These are phyloP conservation scores for Colletotrichum siamense DNA, from an alignment of 2,329 filamentous ascomycete species.

Conservation along the genomic window DNA sequence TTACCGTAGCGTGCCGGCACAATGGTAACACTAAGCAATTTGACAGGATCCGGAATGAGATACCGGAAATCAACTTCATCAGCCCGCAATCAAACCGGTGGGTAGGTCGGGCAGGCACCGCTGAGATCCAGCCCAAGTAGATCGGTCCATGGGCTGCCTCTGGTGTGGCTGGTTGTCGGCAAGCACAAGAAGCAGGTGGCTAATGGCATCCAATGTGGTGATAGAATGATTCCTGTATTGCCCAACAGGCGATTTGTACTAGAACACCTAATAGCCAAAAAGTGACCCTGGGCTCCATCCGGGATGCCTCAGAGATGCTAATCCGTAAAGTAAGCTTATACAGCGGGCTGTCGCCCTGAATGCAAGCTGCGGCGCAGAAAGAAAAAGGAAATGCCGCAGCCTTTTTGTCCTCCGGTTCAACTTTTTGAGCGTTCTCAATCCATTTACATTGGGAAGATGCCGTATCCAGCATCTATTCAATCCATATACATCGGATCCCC, in stretches of 20 bases:
- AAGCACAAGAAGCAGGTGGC: neutral
- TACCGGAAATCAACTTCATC: neutral
- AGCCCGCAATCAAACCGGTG: conserved; percentile 7
- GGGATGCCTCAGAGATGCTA: conserved; percentile 3
- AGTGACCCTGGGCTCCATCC: neutral
- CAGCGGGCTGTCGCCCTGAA: conserved; percentile 9
- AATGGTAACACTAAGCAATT: conserved; percentile 17
- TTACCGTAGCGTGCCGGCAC: neutral
- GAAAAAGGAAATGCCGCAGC: neutral
- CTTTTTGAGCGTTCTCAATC: neutral
- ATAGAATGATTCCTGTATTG: neutral
- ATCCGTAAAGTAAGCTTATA: conserved; percentile 12
- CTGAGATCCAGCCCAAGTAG: neutral
- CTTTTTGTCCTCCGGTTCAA: neutral
- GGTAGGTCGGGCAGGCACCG: neutral
- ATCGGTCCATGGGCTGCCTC: neutral
- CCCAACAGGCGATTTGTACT: conserved; percentile 4
- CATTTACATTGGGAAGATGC: neutral
- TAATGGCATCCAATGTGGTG: neutral
- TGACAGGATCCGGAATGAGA: neutral
- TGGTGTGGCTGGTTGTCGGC: neutral
- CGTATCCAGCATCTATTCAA: conserved; percentile 28
- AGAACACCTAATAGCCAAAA: neutral
- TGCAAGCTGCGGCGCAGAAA: neutral
- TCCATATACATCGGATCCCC: conserved; percentile 60